Evolutionary conservation across 75 land plant species (phyloP).

Genomic region (Selaginella moellendorffii): DNA sequence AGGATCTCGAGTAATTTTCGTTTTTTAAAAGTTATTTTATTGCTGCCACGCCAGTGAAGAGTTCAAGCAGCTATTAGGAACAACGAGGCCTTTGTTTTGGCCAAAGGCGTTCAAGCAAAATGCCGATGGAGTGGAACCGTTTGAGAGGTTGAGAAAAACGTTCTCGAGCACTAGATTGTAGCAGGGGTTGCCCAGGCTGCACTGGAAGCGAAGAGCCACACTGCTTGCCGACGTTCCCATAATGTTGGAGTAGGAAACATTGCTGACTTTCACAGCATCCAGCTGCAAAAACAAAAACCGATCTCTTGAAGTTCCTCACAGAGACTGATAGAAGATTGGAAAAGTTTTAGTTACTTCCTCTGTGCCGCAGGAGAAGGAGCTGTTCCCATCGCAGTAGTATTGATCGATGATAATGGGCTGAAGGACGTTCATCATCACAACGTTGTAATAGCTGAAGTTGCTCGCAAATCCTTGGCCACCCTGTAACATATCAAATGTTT

Average conservation of each 20-base stretch:
- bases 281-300: not conserved
- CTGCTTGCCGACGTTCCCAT: not conserved
- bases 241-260: not conserved
- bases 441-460: not conserved
- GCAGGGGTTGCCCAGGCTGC: not conserved
- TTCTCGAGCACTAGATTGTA: not conserved
- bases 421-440: not conserved
- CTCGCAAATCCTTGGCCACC: not conserved
- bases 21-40: no score
- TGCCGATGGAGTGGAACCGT: not conserved
- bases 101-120: not conserved
- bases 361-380: not conserved
- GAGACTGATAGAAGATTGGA: not conserved
- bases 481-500: not conserved
- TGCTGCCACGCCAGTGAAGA: no score
- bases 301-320: not conserved
- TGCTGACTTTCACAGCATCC: not conserved
- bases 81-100: not conserved
- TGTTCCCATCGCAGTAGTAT: not conserved
- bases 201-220: not conserved
- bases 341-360: not conserved
- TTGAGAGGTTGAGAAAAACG: not conserved
- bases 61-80: not conserved
- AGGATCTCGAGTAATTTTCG: no score
- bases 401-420: not conserved